These are phyloP conservation scores for Chrysosphaeria jannelii DNA, from an alignment of 2,329 filamentous ascomycete genomes.

Conservation along the genomic window DNA sequence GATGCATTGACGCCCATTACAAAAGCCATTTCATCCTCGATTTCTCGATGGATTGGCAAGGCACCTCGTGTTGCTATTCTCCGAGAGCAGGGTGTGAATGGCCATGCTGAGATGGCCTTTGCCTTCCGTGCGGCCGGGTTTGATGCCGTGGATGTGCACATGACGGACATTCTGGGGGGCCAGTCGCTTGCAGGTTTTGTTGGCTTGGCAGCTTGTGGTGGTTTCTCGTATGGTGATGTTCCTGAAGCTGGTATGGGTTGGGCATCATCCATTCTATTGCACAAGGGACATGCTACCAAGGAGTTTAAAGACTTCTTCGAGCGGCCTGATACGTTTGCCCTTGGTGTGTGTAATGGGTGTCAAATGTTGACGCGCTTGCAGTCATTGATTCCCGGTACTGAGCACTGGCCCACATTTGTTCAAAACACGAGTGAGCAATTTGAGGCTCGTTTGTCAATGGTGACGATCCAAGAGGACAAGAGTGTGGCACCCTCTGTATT, in stretches of 20 bases:
- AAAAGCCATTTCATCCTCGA: conserved; percentile 32
- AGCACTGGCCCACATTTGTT: conserved; percentile 63
- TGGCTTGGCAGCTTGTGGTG: conserved; percentile 80
- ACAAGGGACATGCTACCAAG: conserved; percentile 33
- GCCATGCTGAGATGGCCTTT: conserved; percentile 92
- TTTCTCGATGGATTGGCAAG: conserved; percentile 24
- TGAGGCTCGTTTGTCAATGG: conserved; percentile 68
- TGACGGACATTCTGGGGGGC: conserved; percentile 68
- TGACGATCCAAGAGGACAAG: conserved; percentile 31
- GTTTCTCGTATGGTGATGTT: conserved; percentile 59
- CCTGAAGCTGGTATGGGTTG: conserved; percentile 89
- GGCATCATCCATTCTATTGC: conserved; percentile 77
- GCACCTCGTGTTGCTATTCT: conserved; percentile 64
- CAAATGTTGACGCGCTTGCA: conserved; percentile 75
- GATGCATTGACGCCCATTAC: conserved; percentile 46
- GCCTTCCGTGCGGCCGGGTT: conserved; percentile 81
- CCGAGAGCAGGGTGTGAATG: conserved; percentile 84
- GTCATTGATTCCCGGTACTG: conserved; percentile 59
- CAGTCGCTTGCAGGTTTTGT: conserved; percentile 58
- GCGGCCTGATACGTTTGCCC: conserved; percentile 62
- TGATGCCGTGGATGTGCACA: conserved; percentile 76
- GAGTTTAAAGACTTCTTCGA: conserved; percentile 71
- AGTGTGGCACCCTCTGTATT: conserved; percentile 36
- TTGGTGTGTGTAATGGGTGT: conserved; percentile 93
- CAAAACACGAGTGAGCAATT: conserved; percentile 69